These are phyloP conservation scores for Hygrophila difformis DNA, from an alignment of 257 asterid species.

Conservation along the genomic window DNA sequence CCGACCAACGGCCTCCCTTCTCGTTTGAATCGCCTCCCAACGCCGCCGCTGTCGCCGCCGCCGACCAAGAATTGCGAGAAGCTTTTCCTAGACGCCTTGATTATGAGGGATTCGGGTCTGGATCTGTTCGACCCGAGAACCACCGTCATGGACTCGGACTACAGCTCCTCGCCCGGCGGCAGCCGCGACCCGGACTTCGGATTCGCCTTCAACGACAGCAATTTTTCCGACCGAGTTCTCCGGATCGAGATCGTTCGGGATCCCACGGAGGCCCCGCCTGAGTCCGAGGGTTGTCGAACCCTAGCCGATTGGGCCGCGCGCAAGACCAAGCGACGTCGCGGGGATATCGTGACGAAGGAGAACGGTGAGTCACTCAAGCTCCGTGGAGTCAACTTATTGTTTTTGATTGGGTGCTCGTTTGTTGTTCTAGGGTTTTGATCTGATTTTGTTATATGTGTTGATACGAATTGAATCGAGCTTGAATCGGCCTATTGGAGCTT, in stretches of 20 bases:
- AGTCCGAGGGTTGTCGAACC: conserved; percentile 36
- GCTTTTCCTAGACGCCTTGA: background rate
- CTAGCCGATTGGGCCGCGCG: conserved; percentile 84
- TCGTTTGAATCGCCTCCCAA: too few relatives aligned
- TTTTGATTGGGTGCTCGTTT: background rate
- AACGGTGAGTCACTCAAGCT: conserved; percentile 31
- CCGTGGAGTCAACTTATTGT: conserved; percentile 10
- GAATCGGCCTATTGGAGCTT: too few relatives aligned
- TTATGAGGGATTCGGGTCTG: conserved; percentile 69
- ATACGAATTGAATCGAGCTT: too few relatives aligned
- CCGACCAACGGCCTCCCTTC: too few relatives aligned
- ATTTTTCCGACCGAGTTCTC: conserved; percentile 75
- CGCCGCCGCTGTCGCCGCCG: too few relatives aligned
- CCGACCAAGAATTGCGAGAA: conserved; percentile 4
- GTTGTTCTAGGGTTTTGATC: too few relatives aligned
- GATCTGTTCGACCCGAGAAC: conserved; percentile 80
- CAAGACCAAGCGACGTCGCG: conserved; percentile 67
- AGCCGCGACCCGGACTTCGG: conserved; percentile 67
- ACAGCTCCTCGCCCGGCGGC: conserved; percentile 33
- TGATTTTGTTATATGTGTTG: too few relatives aligned
- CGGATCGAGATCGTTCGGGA: conserved; percentile 73
- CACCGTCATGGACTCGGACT: conserved; percentile 53
- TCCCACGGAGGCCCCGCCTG: conserved; percentile 28
- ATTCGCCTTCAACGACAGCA: conserved; percentile 83
- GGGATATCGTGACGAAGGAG: conserved; percentile 32